Evolutionary conservation across 768 basidiomycete genomes (phyloP).

Genomic region (Mycena belliarum): DNA sequence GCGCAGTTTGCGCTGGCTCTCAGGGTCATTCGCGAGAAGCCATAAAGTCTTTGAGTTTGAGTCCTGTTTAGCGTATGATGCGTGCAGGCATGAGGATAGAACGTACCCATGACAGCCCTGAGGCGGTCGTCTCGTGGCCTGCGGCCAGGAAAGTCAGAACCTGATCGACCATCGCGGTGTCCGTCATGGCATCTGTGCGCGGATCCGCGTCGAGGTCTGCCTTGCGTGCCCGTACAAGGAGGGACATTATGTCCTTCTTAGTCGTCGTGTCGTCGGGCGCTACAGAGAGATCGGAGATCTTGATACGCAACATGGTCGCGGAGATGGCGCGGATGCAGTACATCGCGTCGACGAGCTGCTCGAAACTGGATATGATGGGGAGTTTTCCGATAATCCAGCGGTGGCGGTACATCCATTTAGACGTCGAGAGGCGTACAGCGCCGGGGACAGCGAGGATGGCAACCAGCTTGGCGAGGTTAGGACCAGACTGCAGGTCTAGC

Average conservation of each 20-base stretch:
- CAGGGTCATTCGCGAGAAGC: conserved; percentile 52
- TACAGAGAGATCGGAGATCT: conserved; percentile 37
- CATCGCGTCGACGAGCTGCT: conserved; percentile 38
- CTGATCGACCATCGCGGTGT: conserved; percentile 53
- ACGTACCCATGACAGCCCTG: conserved; percentile 49
- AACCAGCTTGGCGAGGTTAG: conserved; percentile 39
- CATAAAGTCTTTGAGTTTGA: conserved; percentile 46
- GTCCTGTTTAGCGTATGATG: conserved; percentile 3
- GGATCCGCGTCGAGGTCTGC: conserved; percentile 35
- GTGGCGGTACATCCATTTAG: conserved; percentile 39
- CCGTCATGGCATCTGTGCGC: conserved; percentile 43
- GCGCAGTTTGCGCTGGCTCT: conserved; percentile 51
- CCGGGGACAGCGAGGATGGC: conserved; percentile 40
- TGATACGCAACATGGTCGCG: conserved; percentile 39
- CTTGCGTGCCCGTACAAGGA: conserved; percentile 48
- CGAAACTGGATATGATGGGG: neutral
- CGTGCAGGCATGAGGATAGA: neutral
- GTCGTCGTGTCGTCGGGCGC: conserved; percentile 36
- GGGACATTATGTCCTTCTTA: conserved; percentile 54
- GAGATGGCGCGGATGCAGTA: conserved; percentile 44
- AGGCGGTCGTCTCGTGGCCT: conserved; percentile 44
- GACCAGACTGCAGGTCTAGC: conserved; percentile 40
- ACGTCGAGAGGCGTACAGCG: conserved; percentile 29
- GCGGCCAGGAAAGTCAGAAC: conserved; percentile 54
- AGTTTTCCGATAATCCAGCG: conserved; percentile 33